A percentile compares a stretch with the other conserved stretches of the same genome.
These are phyloP conservation scores for Penicillium italicum DNA, from an alignment of 2,329 filamentous ascomycete species.

Conservation along the genomic window DNA sequence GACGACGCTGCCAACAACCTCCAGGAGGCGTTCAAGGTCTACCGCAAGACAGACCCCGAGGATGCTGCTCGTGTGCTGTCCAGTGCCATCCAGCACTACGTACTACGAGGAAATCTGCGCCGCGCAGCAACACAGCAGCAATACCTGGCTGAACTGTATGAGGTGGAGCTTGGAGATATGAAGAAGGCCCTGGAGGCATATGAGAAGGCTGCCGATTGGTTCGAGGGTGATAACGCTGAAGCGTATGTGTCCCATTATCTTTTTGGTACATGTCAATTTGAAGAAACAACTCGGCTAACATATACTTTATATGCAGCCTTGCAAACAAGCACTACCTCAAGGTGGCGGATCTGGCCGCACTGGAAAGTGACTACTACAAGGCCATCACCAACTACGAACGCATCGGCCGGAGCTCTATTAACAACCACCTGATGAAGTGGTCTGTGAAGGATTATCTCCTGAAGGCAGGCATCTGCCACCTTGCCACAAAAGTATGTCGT, in stretches of 20 bases:
- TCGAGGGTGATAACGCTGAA: constrained; percentile 77
- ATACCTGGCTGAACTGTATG: constrained; percentile 79
- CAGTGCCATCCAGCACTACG: constrained; percentile 79
- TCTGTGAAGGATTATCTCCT: constrained; percentile 94
- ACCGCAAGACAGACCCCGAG: constrained; percentile 77
- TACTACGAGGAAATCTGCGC: constrained; percentile 82
- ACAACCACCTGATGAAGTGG: constrained; percentile 91
- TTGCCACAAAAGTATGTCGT: constrained; percentile 55
- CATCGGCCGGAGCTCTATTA: constrained; percentile 71
- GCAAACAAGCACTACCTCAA: constrained; percentile 94
- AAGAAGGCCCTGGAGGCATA: constrained; percentile 78
- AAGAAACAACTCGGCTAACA: neutral
- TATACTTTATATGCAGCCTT: constrained; percentile 51
- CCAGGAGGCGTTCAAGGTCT: constrained; percentile 91
- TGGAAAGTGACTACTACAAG: constrained; percentile 80
- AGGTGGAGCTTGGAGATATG: constrained; percentile 73
- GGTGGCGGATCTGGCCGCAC: constrained; percentile 78
- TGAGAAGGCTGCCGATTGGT: constrained; percentile 83
- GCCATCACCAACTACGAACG: constrained; percentile 79
- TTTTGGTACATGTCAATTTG: neutral
- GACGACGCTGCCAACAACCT: constrained; percentile 88
- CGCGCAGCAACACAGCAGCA: constrained; percentile 89
- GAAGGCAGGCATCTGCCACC: constrained; percentile 88
- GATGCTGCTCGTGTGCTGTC: constrained; percentile 78
- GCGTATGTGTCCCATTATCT: constrained; percentile 52